phyloP scores from a whole-genome alignment of 768 basidiomycete species.

The Kwoniella newhampshirensis region DNA sequence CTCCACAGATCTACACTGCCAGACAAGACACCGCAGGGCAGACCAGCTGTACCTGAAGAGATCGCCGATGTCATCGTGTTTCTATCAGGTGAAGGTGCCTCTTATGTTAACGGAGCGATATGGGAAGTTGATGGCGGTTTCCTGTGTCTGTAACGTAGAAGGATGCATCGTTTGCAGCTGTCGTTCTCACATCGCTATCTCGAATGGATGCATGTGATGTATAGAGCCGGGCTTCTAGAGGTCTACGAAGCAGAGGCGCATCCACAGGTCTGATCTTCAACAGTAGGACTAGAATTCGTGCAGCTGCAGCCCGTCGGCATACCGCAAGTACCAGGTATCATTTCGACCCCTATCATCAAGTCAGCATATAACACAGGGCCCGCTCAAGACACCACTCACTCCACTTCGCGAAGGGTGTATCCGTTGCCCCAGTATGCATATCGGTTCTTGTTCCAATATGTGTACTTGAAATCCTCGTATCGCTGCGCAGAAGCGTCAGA shows the following conservation, averaged over 20 bases:
- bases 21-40: slow-evolving; percentile 10
- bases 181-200: too few relatives aligned
- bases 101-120: slow-evolving; percentile 14
- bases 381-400: too few relatives aligned
- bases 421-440: slow-evolving; percentile 18
- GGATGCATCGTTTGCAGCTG: neutral
- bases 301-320: slow-evolving; percentile 8
- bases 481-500: neutral
- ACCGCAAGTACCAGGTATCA: slow-evolving; percentile 14
- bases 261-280: too few relatives aligned
- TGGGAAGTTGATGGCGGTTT: slow-evolving; percentile 19
- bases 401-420: slow-evolving; percentile 11
- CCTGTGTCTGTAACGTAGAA: neutral
- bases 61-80: slow-evolving; percentile 16
- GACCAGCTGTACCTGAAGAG: slow-evolving; percentile 10
- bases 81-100: slow-evolving; percentile 6
- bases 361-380: neutral
- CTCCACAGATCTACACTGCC: slow-evolving; percentile 10
- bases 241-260: too few relatives aligned
- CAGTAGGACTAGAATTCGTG: slow-evolving; percentile 6
- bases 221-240: too few relatives aligned
- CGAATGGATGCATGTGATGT: too few relatives aligned
- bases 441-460: slow-evolving; percentile 14
- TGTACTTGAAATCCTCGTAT: slow-evolving; percentile 18
- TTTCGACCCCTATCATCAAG: slow-evolving; percentile 4